Conservation (phyloP, 306 rosid genomes). For the Boehmeria nivea region DNA sequence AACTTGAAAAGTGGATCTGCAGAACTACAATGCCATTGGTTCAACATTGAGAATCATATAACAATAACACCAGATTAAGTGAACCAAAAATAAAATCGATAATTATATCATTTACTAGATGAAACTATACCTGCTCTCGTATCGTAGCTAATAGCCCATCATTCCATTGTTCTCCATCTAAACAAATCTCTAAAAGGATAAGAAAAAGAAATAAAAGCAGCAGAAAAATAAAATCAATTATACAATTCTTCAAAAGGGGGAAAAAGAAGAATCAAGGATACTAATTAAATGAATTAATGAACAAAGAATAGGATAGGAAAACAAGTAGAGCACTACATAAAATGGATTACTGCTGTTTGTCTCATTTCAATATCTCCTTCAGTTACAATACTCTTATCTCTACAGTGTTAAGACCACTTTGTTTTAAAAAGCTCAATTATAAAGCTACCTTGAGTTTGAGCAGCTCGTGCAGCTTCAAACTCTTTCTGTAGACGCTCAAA, state of each 20-base stretch:
- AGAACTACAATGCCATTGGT: conserved; percentile 2
- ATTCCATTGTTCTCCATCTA: conserved; percentile 86
- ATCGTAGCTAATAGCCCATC: conserved; percentile 90
- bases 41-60: conserved; percentile 5
- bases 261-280: background rate
- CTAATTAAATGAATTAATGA: background rate
- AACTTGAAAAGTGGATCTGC: conserved; percentile 17
- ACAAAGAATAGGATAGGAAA: conserved; percentile 2
- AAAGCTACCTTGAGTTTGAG: conserved; percentile 77
- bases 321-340: no score
- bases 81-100: conserved; percentile 11
- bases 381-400: conserved; percentile 1
- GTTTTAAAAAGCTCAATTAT: background rate
- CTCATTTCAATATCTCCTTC: background rate
- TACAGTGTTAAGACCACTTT: conserved; percentile 1
- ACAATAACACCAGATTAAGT: conserved; percentile 25
- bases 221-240: conserved; percentile 3
- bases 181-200: conserved; percentile 41
- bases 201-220: conserved; percentile 8
- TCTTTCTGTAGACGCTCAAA: conserved; percentile 76
- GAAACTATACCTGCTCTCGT: conserved; percentile 89
- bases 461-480: conserved; percentile 77
- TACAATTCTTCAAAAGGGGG: background rate
- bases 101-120: conserved; percentile 12
- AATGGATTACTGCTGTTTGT: no score